phyloP scores from a whole-genome alignment of 768 basidiomycete genomes.

The Suillus alpinus region DNA sequence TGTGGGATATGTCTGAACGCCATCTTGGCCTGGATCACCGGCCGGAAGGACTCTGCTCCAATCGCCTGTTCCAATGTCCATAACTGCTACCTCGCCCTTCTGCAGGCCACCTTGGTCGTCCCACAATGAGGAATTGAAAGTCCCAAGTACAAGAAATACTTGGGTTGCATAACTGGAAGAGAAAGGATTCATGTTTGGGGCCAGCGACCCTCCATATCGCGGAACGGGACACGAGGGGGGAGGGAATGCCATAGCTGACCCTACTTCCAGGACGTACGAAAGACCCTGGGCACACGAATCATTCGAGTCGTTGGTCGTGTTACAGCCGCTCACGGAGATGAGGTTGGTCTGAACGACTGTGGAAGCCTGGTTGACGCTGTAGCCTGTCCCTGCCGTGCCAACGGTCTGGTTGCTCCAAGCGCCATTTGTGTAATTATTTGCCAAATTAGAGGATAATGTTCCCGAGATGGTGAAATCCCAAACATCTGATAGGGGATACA shows the following conservation, averaged over 20 bases:
- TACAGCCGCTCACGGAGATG: slow-evolving; percentile 63
- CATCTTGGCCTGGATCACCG: slow-evolving; percentile 58
- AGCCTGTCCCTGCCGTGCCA: slow-evolving; percentile 26
- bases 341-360: slow-evolving; percentile 53
- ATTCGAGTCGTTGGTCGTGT: slow-evolving; percentile 35
- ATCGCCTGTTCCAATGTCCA: slow-evolving; percentile 56
- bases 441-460: slow-evolving; percentile 66
- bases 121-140: slow-evolving; percentile 63
- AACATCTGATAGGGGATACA: slow-evolving; percentile 57
- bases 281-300: slow-evolving; percentile 57
- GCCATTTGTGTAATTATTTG: slow-evolving; percentile 40
- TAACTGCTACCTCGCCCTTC: slow-evolving; percentile 72
- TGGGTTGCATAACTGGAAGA: slow-evolving; percentile 61
- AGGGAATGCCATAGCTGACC: slow-evolving; percentile 30
- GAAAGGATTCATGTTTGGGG: slow-evolving; percentile 45
- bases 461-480: slow-evolving; percentile 73
- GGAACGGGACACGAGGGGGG: slow-evolving; percentile 63
- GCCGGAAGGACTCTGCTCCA: slow-evolving; percentile 77
- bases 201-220: slow-evolving; percentile 55
- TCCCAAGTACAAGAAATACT: slow-evolving; percentile 67
- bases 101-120: slow-evolving; percentile 57
- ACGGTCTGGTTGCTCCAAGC: slow-evolving; percentile 58
- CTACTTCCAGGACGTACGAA: slow-evolving; percentile 48
- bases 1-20: slow-evolving; percentile 50
- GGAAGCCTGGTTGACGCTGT: slow-evolving; percentile 50